phyloP scores from a whole-genome alignment of 208 protist species.

The Acanthamoeba lenticulata region DNA sequence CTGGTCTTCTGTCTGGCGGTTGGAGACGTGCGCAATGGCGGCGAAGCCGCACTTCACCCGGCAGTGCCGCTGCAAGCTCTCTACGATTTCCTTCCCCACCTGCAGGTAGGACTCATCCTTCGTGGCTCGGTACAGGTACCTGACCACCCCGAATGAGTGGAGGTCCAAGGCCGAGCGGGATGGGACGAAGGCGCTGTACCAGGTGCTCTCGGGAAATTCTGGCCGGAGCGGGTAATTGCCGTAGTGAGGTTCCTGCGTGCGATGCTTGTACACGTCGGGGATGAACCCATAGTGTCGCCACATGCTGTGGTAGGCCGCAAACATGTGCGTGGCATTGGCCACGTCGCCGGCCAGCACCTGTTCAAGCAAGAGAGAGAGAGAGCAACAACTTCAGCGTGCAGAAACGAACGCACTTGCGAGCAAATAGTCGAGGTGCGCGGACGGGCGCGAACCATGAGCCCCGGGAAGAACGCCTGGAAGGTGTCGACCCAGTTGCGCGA shows the following conservation, averaged over 20 bases:
- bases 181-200: not conserved
- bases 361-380: not conserved
- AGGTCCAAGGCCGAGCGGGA: not conserved
- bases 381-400: no score
- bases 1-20: slow-evolving; percentile 86
- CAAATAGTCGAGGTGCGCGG: not conserved
- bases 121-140: slow-evolving; percentile 44
- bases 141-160: not conserved
- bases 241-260: not conserved
- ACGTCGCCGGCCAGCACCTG: slow-evolving; percentile 86
- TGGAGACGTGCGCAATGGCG: not conserved
- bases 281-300: slow-evolving; percentile 87
- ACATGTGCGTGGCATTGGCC: slow-evolving; percentile 80
- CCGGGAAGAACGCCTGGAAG: slow-evolving; percentile 80
- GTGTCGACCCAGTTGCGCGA: slow-evolving; percentile 80
- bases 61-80: not conserved
- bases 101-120: slow-evolving; percentile 81
- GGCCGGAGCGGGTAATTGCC: slow-evolving; percentile 89
- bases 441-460: not conserved
- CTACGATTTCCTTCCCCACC: slow-evolving; percentile 43
- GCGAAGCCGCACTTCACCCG: slow-evolving; percentile 5
- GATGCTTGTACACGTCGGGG: slow-evolving; percentile 86
- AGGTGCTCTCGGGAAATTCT: slow-evolving; percentile 89
- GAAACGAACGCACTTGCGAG: no score
- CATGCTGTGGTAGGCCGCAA: slow-evolving; percentile 85